phyloP scores from a whole-genome alignment of 768 basidiomycete species.

The Grammothele lineata region DNA sequence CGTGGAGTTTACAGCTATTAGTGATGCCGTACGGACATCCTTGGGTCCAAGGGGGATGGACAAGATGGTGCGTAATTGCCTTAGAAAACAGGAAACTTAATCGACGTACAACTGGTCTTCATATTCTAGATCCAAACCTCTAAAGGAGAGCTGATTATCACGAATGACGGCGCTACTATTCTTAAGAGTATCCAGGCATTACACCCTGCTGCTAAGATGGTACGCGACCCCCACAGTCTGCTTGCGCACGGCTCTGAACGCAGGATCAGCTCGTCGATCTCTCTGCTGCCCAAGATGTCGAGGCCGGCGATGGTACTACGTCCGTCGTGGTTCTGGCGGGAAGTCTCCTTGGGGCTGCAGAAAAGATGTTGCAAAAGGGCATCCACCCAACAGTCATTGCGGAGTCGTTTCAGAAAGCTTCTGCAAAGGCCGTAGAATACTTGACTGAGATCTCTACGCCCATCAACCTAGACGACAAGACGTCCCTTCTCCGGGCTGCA shows the following conservation, averaged over 20 bases:
- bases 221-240: conserved; percentile 26
- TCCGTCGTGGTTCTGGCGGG: conserved; percentile 97
- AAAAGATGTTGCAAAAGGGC: conserved; percentile 94
- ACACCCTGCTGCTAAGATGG: conserved; percentile 99
- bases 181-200: conserved; percentile 92
- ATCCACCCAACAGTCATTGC: conserved; percentile 98
- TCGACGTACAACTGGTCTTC: background rate
- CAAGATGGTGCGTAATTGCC: conserved; percentile 79
- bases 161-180: conserved; percentile 98
- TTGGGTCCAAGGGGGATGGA: conserved; percentile 98
- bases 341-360: conserved; percentile 87
- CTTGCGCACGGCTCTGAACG: background rate
- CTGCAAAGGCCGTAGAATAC: conserved; percentile 89
- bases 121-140: conserved; percentile 81
- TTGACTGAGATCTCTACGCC: conserved; percentile 90
- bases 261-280: conserved; percentile 85
- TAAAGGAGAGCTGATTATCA: conserved; percentile 95
- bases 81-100: no score
- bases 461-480: conserved; percentile 84
- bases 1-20: conserved; percentile 77
- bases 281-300: conserved; percentile 96
- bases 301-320: conserved; percentile 98
- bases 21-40: conserved; percentile 95
- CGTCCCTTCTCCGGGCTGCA: conserved; percentile 84
- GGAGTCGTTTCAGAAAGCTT: conserved; percentile 91